These are phyloP conservation scores for Lipomyces chichibuensis DNA, from an alignment of 805 yeast genomes.

Conservation along the genomic window DNA sequence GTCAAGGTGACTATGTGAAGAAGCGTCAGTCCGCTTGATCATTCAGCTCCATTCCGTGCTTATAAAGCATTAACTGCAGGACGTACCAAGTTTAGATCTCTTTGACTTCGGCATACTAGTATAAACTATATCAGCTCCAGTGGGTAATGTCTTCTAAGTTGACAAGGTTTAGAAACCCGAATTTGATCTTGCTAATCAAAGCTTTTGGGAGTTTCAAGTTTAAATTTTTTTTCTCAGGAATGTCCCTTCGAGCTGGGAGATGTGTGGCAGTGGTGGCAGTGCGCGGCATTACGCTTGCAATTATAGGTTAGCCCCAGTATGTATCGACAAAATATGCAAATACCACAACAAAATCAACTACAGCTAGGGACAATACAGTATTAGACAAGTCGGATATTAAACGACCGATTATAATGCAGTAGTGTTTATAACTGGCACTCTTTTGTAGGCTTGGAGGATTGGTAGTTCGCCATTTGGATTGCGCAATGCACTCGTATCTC, in stretches of 20 bases:
- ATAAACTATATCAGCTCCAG: not conserved
- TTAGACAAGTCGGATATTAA: too few relatives aligned
- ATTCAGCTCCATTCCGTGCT: not conserved
- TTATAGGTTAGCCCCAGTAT: too few relatives aligned
- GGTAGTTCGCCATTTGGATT: not conserved
- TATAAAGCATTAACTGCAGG: not conserved
- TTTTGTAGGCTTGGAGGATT: not conserved
- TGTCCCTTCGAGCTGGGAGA: not conserved
- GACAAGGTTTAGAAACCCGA: not conserved
- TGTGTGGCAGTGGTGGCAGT: slow-evolving; percentile 11
- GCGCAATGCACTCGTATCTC: slow-evolving; percentile 76
- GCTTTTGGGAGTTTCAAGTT: slow-evolving; percentile 15
- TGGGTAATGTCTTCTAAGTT: not conserved
- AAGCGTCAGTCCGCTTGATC: not conserved
- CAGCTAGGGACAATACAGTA: too few relatives aligned
- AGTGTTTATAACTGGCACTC: too few relatives aligned
- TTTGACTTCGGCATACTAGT: slow-evolving; percentile 92
- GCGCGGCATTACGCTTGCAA: not conserved
- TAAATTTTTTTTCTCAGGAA: slow-evolving; percentile 10
- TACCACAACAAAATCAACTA: too few relatives aligned
- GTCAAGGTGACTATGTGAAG: slow-evolving; percentile 71
- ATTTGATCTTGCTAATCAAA: not conserved
- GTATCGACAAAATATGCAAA: too few relatives aligned
- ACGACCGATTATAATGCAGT: too few relatives aligned
- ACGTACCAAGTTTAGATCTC: slow-evolving; percentile 77